phyloP scores from a whole-genome alignment of 2,329 filamentous ascomycete species.

The Aspergillus glaucus region DNA sequence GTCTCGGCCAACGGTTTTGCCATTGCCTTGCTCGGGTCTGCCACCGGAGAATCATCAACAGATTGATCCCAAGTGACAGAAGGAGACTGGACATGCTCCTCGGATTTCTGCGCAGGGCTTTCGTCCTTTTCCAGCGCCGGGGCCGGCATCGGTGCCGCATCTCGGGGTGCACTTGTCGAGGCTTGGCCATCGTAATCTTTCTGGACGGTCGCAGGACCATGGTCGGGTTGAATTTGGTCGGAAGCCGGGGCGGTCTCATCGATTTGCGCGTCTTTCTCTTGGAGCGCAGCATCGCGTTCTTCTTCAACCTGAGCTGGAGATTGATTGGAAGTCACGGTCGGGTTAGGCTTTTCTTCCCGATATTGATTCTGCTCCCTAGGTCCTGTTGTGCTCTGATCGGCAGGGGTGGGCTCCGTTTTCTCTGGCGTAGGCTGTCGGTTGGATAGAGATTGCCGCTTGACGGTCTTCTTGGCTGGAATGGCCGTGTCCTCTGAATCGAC shows the following conservation, averaged over 20 bases:
- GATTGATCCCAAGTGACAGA: conserved; percentile 4
- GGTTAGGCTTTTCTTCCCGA: conserved; percentile 33
- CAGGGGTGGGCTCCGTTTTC: conserved; percentile 32
- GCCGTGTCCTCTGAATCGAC: conserved; percentile 39
- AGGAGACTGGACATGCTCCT: conserved; percentile 10
- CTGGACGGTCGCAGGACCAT: conserved; percentile 5
- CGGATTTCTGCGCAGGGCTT: conserved; percentile 11
- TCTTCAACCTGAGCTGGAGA: conserved; percentile 21
- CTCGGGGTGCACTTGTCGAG: conserved; percentile 1
- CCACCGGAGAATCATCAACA: conserved; percentile 13
- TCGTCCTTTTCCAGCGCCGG: conserved; percentile 15
- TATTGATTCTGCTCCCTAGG: conserved; percentile 31
- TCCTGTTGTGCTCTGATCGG: conserved; percentile 35
- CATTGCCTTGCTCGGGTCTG: conserved; percentile 58
- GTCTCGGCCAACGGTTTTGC: conserved; percentile 46
- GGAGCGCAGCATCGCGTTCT: conserved; percentile 26
- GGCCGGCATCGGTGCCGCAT: conserved; percentile 7
- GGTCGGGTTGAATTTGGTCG: conserved; percentile 9
- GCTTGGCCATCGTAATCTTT: conserved; percentile 12
- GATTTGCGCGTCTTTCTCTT: conserved; percentile 33
- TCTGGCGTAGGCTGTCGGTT: conserved; percentile 33
- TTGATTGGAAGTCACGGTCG: conserved; percentile 24
- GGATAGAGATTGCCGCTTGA: conserved; percentile 32
- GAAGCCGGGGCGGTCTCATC: conserved; percentile 19
- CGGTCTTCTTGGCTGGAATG: conserved; percentile 42